Conservation (phyloP, 768 basidiomycete genomes). For the Panaeolus papilionaceus region DNA sequence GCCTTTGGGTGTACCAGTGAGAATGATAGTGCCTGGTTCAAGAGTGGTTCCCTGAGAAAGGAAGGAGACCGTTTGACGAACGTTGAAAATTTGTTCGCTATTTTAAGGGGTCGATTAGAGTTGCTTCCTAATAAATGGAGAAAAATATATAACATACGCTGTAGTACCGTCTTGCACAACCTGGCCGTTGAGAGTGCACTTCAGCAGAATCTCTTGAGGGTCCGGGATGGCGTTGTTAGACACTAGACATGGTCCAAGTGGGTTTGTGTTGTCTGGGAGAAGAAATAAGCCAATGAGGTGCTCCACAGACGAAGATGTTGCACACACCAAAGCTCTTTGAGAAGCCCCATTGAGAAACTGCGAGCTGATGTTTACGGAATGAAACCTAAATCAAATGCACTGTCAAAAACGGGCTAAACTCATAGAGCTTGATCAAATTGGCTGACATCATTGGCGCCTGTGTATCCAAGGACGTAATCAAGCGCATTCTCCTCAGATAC, state of each 20-base stretch:
- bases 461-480: slow-evolving; percentile 87
- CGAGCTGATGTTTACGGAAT: slow-evolving; percentile 83
- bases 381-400: slow-evolving; percentile 55
- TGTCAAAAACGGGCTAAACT: neutral
- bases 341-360: slow-evolving; percentile 86
- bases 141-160: slow-evolving; percentile 53
- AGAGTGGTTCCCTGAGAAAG: slow-evolving; percentile 88
- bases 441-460: slow-evolving; percentile 76
- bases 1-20: slow-evolving; percentile 84
- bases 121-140: neutral
- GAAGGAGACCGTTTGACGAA: slow-evolving; percentile 78
- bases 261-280: slow-evolving; percentile 64
- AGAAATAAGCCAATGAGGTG: neutral
- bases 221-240: slow-evolving; percentile 66
- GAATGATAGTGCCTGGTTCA: slow-evolving; percentile 79
- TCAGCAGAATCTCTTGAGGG: slow-evolving; percentile 68
- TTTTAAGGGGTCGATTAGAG: neutral
- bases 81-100: slow-evolving; percentile 80
- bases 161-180: slow-evolving; percentile 79
- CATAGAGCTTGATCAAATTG: neutral
- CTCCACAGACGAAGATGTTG: neutral
- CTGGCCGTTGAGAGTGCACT: slow-evolving; percentile 69
- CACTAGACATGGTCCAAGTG: slow-evolving; percentile 84
- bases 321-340: slow-evolving; percentile 83
- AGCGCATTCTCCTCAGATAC: slow-evolving; percentile 83